Evolutionary conservation across 73 alveolate species (phyloP).

Genomic region (Uronychia setigera): DNA sequence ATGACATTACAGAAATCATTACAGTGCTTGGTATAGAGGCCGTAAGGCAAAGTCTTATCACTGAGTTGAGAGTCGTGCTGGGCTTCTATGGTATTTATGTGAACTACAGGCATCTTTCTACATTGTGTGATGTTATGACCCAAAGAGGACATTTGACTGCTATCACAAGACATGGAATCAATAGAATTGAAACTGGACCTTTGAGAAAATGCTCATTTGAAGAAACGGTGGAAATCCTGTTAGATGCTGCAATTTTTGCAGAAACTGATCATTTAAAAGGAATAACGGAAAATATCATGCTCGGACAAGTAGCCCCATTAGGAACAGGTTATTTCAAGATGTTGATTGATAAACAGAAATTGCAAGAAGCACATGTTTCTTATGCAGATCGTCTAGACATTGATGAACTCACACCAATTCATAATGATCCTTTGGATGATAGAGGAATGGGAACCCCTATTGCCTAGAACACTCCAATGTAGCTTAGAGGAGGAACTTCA

Average conservation of each 20-base stretch:
- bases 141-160: constrained; percentile 95
- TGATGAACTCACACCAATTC: not conserved
- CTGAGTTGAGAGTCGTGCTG: constrained; percentile 90
- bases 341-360: constrained; percentile 76
- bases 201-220: constrained; percentile 95
- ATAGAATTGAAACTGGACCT: constrained; percentile 97
- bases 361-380: constrained; percentile 43
- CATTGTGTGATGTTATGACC: constrained; percentile 98
- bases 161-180: constrained; percentile 98
- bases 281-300: constrained; percentile 94
- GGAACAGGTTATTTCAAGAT: constrained; percentile 92
- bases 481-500: too few relatives aligned
- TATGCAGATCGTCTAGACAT: constrained; percentile 22
- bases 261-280: constrained; percentile 94
- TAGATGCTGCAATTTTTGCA: constrained; percentile 98
- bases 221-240: constrained; percentile 99
- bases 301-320: constrained; percentile 96
- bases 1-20: constrained; percentile 86
- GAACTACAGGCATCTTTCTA: constrained; percentile 93
- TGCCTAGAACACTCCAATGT: constrained; percentile 5
- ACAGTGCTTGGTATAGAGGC: constrained; percentile 92
- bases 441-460: constrained; percentile 2
- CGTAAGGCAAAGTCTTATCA: constrained; percentile 83
- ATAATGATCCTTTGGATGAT: constrained; percentile 7
- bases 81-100: constrained; percentile 92